Percentiles rank a stretch among this genome's conserved stretches.
Conservation (phyloP, 176 grass and related monocot species). For the Phoenix dactylifera region DNA sequence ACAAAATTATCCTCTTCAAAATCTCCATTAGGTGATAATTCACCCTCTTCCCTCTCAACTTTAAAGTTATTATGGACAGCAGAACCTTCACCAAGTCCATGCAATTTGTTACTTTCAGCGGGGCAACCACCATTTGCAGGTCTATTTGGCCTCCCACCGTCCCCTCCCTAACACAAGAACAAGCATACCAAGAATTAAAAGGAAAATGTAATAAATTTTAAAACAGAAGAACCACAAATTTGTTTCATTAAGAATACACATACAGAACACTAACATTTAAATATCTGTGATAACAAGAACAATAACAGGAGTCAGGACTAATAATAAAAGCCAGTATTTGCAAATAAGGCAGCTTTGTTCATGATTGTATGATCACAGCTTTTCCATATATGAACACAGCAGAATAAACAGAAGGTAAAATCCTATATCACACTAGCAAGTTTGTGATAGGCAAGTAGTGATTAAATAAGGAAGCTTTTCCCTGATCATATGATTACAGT, state of each 20-base stretch:
- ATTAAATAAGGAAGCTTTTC: no score
- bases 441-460: no score
- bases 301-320: no score
- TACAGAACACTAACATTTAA: no score
- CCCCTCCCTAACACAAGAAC: conserved; percentile 24
- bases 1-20: conserved; percentile 42
- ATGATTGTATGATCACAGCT: no score
- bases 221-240: conserved; percentile 1
- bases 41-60: conserved; percentile 73
- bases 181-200: not conserved
- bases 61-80: conserved; percentile 15
- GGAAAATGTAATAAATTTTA: not conserved
- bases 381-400: no score
- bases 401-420: no score
- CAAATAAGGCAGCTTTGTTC: no score
- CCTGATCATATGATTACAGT: no score
- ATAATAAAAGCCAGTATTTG: no score
- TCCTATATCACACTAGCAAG: no score
- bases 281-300: no score
- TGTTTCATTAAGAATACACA: conserved; percentile 9
- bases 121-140: conserved; percentile 9
- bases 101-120: conserved; percentile 13
- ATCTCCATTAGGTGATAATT: conserved; percentile 60
- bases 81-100: conserved; percentile 13
- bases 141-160: conserved; percentile 12